These are phyloP conservation scores for Botrytis paeoniae DNA, from an alignment of 2,329 filamentous ascomycete genomes.

Conservation along the genomic window DNA sequence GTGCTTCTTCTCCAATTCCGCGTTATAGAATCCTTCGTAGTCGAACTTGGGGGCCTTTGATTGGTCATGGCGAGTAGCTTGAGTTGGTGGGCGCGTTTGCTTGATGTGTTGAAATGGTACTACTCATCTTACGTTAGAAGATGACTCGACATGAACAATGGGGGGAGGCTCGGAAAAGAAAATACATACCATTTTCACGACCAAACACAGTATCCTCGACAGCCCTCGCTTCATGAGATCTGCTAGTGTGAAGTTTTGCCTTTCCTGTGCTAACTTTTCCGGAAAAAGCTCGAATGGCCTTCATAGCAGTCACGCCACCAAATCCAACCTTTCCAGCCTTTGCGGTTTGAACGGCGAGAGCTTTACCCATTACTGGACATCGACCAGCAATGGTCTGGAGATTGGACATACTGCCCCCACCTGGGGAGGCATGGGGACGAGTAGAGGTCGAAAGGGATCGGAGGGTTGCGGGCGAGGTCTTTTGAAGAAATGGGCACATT, in stretches of 20 bases:
- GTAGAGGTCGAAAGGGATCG: conserved; percentile 77
- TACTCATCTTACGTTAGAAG: conserved; percentile 25
- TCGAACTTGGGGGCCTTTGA: conserved; percentile 64
- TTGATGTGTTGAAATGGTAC: conserved; percentile 37
- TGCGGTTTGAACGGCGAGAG: conserved; percentile 79
- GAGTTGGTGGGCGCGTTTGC: conserved; percentile 29
- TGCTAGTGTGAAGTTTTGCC: conserved; percentile 78
- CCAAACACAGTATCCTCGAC: conserved; percentile 57
- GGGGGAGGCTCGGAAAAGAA: background rate
- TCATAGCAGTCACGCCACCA: conserved; percentile 44
- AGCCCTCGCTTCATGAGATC: conserved; percentile 72
- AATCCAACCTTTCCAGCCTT: conserved; percentile 47
- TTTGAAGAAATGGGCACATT: conserved; percentile 96
- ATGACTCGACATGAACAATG: background rate
- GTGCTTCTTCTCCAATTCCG: conserved; percentile 95
- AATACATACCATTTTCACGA: conserved; percentile 50
- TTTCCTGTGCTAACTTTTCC: conserved; percentile 54
- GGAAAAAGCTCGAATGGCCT: conserved; percentile 51
- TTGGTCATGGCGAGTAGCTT: conserved; percentile 28
- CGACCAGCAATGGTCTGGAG: conserved; percentile 89
- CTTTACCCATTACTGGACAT: conserved; percentile 99
- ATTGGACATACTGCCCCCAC: conserved; percentile 94
- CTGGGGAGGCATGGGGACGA: conserved; percentile 57
- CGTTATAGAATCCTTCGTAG: conserved; percentile 85
- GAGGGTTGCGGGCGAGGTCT: conserved; percentile 86